phyloP scores from a whole-genome alignment of 768 basidiomycete species.

The Amanita jacksonii region DNA sequence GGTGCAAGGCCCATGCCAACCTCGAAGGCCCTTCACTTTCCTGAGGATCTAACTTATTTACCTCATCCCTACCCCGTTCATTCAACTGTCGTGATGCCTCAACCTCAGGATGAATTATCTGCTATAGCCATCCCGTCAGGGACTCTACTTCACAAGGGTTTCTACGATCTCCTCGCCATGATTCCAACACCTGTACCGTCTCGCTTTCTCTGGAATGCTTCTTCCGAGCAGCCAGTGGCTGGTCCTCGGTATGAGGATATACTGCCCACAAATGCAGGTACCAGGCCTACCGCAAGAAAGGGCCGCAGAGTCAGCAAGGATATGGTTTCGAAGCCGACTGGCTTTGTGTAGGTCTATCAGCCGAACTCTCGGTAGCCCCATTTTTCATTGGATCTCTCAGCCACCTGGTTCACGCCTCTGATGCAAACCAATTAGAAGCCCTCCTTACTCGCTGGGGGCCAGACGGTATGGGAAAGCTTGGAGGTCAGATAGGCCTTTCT shows the following conservation, averaged over 20 bases:
- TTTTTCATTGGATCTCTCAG: slow-evolving; percentile 30
- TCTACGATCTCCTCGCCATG: slow-evolving; percentile 77
- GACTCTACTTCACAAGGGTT: slow-evolving; percentile 80
- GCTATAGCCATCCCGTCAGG: slow-evolving; percentile 51
- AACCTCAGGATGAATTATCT: slow-evolving; percentile 29
- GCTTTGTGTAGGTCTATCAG: slow-evolving; percentile 62
- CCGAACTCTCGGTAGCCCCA: neutral
- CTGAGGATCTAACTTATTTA: slow-evolving; percentile 27
- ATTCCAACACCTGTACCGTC: slow-evolving; percentile 67
- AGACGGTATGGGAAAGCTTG: slow-evolving; percentile 81
- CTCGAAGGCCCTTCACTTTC: slow-evolving; percentile 18
- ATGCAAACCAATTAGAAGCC: slow-evolving; percentile 82
- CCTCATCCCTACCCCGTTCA: slow-evolving; percentile 34
- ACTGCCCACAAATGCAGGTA: slow-evolving; percentile 18
- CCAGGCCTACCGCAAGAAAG: slow-evolving; percentile 36
- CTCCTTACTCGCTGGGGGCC: slow-evolving; percentile 83
- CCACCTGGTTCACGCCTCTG: slow-evolving; percentile 85
- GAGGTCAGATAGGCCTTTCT: slow-evolving; percentile 41
- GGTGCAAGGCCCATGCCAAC: slow-evolving; percentile 5
- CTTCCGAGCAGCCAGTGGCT: slow-evolving; percentile 36
- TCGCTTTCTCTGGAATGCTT: slow-evolving; percentile 47
- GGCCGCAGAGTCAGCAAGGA: slow-evolving; percentile 72
- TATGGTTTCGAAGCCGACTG: slow-evolving; percentile 78
- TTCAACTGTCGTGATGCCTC: slow-evolving; percentile 24
- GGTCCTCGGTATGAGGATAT: slow-evolving; percentile 67